Conservation (phyloP, 768 basidiomycete genomes). For the Termitomyces sp. region DNA sequence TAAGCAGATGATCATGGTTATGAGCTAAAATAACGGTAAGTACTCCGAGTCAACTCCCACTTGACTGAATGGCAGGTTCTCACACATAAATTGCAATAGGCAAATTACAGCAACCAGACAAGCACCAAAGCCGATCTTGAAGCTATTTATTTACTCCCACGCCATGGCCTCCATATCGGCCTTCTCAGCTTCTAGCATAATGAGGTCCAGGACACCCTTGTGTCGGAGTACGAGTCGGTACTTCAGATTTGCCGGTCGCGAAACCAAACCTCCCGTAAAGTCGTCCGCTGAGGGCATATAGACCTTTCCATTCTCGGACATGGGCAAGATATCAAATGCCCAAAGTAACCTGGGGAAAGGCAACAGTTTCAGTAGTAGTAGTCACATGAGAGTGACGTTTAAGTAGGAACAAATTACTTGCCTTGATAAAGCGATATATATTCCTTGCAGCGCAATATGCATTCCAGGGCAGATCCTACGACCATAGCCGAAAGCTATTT, state of each 20-base stretch:
- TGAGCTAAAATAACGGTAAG: neutral
- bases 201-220: neutral
- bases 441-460: conserved; percentile 25
- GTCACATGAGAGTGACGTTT: too few relatives aligned
- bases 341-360: conserved; percentile 19
- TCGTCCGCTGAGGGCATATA: conserved; percentile 4
- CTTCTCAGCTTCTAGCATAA: conserved; percentile 5
- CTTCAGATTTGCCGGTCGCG: conserved; percentile 1
- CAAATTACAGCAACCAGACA: neutral
- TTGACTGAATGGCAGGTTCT: neutral
- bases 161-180: conserved; percentile 6
- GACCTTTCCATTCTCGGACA: conserved; percentile 1
- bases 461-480: conserved; percentile 31
- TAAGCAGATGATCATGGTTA: too few relatives aligned
- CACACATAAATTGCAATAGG: too few relatives aligned
- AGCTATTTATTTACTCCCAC: neutral
- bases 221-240: conserved; percentile 1
- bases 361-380: neutral
- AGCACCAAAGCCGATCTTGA: neutral
- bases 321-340: conserved; percentile 25
- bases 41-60: neutral
- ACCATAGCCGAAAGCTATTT: conserved; percentile 34
- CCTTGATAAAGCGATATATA: conserved; percentile 27
- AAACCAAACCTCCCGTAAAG: conserved; percentile 6
- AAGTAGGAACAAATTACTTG: neutral